phyloP scores from a whole-genome alignment of 805 yeast species.

The Kuraishia hungarica region DNA sequence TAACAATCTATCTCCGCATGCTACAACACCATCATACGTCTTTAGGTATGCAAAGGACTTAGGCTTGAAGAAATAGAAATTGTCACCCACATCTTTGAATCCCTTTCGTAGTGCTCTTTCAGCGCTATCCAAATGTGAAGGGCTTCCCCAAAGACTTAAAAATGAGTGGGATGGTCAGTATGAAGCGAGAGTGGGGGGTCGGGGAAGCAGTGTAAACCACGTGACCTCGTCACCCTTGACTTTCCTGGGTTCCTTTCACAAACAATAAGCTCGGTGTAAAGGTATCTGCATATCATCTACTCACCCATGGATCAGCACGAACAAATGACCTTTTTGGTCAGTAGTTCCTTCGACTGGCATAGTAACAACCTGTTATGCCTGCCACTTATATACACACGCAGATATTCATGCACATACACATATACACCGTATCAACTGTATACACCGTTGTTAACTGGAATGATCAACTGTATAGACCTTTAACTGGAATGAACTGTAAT shows the following conservation, averaged over 20 bases:
- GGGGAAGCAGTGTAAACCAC: too few relatives aligned
- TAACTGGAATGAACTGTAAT: too few relatives aligned
- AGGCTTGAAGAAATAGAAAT: slow-evolving; percentile 38
- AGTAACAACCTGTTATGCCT: neutral
- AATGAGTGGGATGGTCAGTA: neutral
- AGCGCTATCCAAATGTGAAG: slow-evolving; percentile 44
- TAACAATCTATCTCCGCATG: slow-evolving; percentile 62
- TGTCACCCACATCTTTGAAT: slow-evolving; percentile 30
- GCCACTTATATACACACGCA: neutral
- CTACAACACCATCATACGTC: slow-evolving; percentile 80
- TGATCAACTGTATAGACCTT: too few relatives aligned
- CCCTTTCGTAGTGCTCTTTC: slow-evolving; percentile 30
- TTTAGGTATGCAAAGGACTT: slow-evolving; percentile 58
- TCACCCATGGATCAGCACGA: slow-evolving; percentile 70
- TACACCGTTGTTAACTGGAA: too few relatives aligned
- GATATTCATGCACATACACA: neutral
- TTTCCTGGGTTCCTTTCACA: too few relatives aligned
- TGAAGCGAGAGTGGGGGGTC: too few relatives aligned
- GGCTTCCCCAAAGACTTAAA: slow-evolving; percentile 62
- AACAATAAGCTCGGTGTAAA: neutral
- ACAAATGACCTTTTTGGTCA: slow-evolving; percentile 37
- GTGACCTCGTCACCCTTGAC: too few relatives aligned
- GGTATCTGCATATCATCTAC: slow-evolving; percentile 12
- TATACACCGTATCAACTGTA: too few relatives aligned
- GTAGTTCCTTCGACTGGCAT: neutral